phyloP scores from a whole-genome alignment of 2,329 filamentous ascomycete species.

The Claviceps fusiformis region DNA sequence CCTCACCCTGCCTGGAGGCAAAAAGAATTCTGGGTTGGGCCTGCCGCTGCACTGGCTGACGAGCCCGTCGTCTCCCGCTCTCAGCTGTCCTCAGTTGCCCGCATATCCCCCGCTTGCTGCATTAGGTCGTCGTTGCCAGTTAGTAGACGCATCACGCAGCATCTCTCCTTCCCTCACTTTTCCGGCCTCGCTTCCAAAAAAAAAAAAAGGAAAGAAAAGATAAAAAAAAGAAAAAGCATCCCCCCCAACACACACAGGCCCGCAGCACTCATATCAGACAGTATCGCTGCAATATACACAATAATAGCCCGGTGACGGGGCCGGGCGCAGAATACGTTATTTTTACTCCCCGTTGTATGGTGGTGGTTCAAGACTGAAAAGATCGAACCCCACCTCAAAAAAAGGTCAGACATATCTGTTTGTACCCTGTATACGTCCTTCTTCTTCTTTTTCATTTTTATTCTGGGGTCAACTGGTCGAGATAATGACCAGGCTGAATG shows the following conservation, averaged over 20 bases:
- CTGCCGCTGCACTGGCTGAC: not conserved
- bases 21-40: not conserved
- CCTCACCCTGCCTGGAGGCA: not conserved
- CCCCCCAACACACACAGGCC: not conserved
- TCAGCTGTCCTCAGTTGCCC: not conserved
- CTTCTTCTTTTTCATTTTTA: not conserved
- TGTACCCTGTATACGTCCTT: slow-evolving; percentile 3
- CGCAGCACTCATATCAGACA: slow-evolving; percentile 2
- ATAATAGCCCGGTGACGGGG: not conserved
- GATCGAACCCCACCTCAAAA: not conserved
- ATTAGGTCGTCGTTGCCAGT: not conserved
- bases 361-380: not conserved
- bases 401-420: slow-evolving; percentile 3
- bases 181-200: not conserved
- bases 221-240: no score
- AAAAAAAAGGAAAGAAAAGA: no score
- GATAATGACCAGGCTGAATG: slow-evolving; percentile 13
- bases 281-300: not conserved
- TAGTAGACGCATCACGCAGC: not conserved
- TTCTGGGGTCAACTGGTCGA: slow-evolving; percentile 4
- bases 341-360: not conserved
- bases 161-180: slow-evolving; percentile 1
- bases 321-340: slow-evolving; percentile 1
- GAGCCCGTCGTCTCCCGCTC: not conserved
- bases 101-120: not conserved